Base-by-base conservation (phyloP, 2,329 filamentous ascomycete species). In the Penicillium sp. region DNA sequence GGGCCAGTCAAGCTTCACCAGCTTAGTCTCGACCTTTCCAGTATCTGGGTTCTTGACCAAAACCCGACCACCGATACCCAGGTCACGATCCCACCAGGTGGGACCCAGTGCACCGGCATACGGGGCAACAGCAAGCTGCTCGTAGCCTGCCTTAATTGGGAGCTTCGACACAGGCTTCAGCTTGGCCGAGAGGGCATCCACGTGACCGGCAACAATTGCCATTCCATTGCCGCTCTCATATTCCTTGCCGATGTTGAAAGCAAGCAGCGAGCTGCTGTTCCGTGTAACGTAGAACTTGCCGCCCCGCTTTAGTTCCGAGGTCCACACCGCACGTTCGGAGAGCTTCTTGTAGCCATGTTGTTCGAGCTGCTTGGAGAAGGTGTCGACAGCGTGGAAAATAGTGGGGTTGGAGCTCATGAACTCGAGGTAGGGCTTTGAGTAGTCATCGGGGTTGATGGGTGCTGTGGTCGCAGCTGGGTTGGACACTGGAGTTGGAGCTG, bases 21-120 rank as follows among this genome's bases (percentile, higher is more conserved):
- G 82, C 78, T 88, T 91, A 29, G 85, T 87, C 23, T 84, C 81
- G 35, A 96, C 91, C 82, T 93, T 96, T 64, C 89, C 89, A 2
- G 85, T 85, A 48, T 80, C 77, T 4, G 82, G 72, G 66, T 96
- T 88, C 62, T 88, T 90, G 46, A 98, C 88, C 49, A 98, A 81
- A 4, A 98, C 93, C 45, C 92, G 84, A 39, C 95, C 95, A 62
- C 92, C 95, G 67, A 98, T 90, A 63, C 90, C 88, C 51, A 99
- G 83, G 74, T 99, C 95, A 37, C 95, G 86, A 75, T 98, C 95
- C 93, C 93, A 98, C 95, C 95, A 98, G 1, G 95, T 98, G 61
- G 83, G 81, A 72, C 93, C 95, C 60, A 98, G 78, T 1, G 82
- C 92, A 50, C 95, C 93, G 10, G 92, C 93, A 72, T 98, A 99